Evolutionary conservation across 371 early-diverging fungal species (phyloP).

Genomic region (Zychaea mexicana): DNA sequence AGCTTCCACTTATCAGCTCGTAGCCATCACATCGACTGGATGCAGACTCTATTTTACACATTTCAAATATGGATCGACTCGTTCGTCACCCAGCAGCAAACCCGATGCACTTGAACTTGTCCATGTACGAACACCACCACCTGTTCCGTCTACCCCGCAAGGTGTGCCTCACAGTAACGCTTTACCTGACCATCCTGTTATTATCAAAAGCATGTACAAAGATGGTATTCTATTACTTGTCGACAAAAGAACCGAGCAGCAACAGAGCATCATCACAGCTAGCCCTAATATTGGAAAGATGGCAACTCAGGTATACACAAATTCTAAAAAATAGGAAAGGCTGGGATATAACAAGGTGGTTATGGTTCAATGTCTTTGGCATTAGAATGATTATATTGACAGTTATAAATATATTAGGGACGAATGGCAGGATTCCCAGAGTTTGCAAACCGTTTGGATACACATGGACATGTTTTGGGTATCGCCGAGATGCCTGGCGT

Average conservation of each 20-base stretch:
- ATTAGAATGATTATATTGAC: no score
- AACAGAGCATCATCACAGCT: slow-evolving; percentile 62
- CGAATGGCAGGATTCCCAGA: slow-evolving; percentile 19
- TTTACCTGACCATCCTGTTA: slow-evolving; percentile 9
- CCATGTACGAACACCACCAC: slow-evolving; percentile 68
- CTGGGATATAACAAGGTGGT: neutral
- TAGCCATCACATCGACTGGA: slow-evolving; percentile 75
- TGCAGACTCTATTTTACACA: slow-evolving; percentile 73
- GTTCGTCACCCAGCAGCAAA: neutral
- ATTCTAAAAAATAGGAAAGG: no score
- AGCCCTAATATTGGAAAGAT: slow-evolving; percentile 66
- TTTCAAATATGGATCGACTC: slow-evolving; percentile 17
- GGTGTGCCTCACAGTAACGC: neutral
- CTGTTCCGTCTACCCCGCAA: neutral
- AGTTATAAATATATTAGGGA: slow-evolving; percentile 1
- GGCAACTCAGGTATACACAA: slow-evolving; percentile 18
- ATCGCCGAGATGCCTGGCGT: slow-evolving; percentile 58
- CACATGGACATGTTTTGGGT: slow-evolving; percentile 82
- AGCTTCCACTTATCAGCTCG: slow-evolving; percentile 60
- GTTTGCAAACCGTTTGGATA: slow-evolving; percentile 15
- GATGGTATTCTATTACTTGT: slow-evolving; percentile 69
- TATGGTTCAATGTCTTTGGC: no score
- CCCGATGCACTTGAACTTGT: slow-evolving; percentile 59
- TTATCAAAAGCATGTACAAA: slow-evolving; percentile 55
- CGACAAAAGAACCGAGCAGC: slow-evolving; percentile 54